A percentile compares a stretch with the other conserved stretches of the same genome.
phyloP scores from a whole-genome alignment of 1,284 basidiomycete genomes.

The Leccinum griseonigrum region DNA sequence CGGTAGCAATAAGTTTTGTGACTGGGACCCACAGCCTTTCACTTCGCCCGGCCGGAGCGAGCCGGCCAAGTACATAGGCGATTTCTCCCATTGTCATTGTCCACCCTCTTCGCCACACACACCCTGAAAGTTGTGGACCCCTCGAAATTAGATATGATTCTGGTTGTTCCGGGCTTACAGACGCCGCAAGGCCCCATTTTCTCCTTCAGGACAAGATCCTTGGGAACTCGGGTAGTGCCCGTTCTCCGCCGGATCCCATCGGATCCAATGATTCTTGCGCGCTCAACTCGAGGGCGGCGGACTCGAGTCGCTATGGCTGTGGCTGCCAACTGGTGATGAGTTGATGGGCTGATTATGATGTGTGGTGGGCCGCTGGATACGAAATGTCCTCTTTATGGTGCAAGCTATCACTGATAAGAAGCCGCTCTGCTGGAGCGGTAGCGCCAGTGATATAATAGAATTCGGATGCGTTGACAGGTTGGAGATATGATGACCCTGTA shows the following conservation, averaged over 20 bases:
- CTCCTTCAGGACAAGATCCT: constrained; percentile 2
- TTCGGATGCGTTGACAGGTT: not conserved
- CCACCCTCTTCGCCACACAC: constrained; percentile 11
- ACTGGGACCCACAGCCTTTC: constrained; percentile 2
- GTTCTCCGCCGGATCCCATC: not conserved
- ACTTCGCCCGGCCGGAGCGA: constrained; percentile 5
- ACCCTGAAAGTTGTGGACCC: not conserved
- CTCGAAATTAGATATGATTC: constrained; percentile 7
- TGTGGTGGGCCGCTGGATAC: not conserved
- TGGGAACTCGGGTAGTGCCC: not conserved
- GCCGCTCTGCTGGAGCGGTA: not conserved
- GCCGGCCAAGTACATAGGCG: constrained; percentile 8
- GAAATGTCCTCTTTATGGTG: not conserved
- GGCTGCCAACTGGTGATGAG: not conserved
- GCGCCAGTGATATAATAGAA: not conserved
- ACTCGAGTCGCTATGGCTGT: not conserved
- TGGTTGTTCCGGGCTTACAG: not conserved
- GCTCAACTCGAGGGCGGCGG: not conserved
- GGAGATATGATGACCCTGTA: constrained; percentile 19
- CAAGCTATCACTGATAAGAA: not conserved
- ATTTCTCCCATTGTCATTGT: constrained; percentile 2
- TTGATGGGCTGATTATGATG: not conserved
- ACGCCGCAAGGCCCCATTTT: not conserved
- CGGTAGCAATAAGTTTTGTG: constrained; percentile 19
- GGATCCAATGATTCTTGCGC: not conserved